Evolutionary conservation across 2,329 filamentous ascomycete species (phyloP), one percentile per base, ranked within the genome.

Genomic region (Teratosphaeria zuluensis): DNA sequence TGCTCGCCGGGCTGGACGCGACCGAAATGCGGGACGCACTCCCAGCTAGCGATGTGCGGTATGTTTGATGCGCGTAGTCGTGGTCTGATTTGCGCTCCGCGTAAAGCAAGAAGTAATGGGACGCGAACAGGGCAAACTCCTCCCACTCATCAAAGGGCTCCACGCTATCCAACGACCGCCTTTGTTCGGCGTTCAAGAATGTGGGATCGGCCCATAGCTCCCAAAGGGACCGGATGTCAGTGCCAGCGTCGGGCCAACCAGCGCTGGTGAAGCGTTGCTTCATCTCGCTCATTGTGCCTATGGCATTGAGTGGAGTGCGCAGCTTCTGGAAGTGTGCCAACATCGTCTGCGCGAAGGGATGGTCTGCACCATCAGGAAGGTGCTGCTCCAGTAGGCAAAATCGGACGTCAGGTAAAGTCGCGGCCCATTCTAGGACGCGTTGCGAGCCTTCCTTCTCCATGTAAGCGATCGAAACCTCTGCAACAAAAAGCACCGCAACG

Each of bases 71-170:
- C 5, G 62, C 60, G 58, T 66, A 69, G 54, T 70, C 66, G 52
- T 61, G 58, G 35, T 66, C 66, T 16, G 62, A 61, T 54, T 68
- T 67, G 57, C 74, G 83, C 51, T 76, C 80, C 14, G 90, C 89
- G 55, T 84, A 78, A 8, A 95, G 78, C 51, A 96, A 75, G 65
- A 92, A 88, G 72, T 96, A 95, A 73, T 96, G 92, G 35, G 85
- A 85, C 1, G 83, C 84, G 71, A 95, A 96, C 0, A 96, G 77
- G 2, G 88, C 85, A 69, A 96, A 91, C 68, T 96, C 92, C 73
- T 97, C 92, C 90, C 90, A 96, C 73, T 96, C 92, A 71, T 97
- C 92, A 69, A 97, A 96, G 0, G 87, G 84, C 68, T 96, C 92
- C 16, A 91, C 73, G 0, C 75, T 69, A 65, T 96, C 87, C 14